A percentile compares a stretch with the other conserved stretches of the same genome.
phyloP scores from a whole-genome alignment of 495 filamentous ascomycete species.

The Halenospora varia region DNA sequence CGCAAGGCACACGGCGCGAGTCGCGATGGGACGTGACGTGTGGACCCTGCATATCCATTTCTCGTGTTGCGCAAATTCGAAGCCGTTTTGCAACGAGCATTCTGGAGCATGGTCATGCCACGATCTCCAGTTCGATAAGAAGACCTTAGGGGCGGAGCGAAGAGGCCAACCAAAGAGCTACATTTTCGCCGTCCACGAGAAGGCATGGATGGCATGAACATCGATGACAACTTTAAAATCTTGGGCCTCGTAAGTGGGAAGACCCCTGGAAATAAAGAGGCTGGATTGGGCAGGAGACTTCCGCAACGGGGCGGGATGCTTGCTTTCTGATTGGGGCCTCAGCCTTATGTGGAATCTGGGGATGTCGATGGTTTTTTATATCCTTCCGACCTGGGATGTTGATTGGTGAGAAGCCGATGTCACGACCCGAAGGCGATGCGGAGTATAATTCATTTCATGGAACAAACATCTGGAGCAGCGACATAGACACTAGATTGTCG shows the following conservation, averaged over 20 bases:
- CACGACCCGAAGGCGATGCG: no score
- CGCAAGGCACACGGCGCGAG: neutral
- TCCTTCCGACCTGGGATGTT: no score
- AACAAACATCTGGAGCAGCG: no score
- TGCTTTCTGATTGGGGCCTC: neutral
- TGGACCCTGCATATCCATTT: neutral
- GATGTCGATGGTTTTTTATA: neutral
- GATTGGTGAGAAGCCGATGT: no score
- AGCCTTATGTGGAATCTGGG: neutral
- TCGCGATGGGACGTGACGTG: neutral
- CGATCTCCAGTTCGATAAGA: neutral
- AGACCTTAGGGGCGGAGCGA: neutral
- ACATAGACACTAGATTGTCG: no score
- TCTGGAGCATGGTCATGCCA: neutral
- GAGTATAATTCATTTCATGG: no score
- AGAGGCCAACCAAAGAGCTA: neutral
- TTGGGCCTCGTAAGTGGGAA: neutral
- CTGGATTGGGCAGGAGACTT: neutral
- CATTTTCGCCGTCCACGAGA: neutral
- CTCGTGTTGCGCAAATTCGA: neutral
- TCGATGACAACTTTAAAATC: neutral
- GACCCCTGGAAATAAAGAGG: neutral
- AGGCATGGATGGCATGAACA: neutral
- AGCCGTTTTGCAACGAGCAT: neutral
- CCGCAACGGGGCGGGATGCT: neutral